Percentiles rank a stretch among this genome's conserved stretches.
These are phyloP conservation scores for Eucalyptus curtisii DNA, from an alignment of 345 rosid species.

Conservation along the genomic window DNA sequence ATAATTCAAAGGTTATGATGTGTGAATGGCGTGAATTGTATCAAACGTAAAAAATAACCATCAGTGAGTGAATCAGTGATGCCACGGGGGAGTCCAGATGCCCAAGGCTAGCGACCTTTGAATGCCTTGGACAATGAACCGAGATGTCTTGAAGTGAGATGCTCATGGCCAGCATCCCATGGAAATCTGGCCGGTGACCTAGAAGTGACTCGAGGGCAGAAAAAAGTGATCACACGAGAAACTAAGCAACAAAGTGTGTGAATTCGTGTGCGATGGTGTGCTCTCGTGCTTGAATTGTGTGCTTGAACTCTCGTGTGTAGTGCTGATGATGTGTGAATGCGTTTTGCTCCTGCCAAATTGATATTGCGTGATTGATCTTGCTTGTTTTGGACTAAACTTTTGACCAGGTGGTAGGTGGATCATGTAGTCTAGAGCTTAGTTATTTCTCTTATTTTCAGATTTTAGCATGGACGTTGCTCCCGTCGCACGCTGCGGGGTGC, in stretches of 20 bases:
- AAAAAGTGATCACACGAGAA: not conserved
- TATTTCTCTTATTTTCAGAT: not conserved
- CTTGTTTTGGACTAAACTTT: not conserved
- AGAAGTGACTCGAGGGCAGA: not conserved
- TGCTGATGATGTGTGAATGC: not conserved
- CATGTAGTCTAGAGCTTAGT: not conserved
- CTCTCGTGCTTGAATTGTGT: not conserved
- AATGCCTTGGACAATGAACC: too few relatives aligned
- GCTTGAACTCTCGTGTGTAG: not conserved
- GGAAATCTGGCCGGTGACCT: too few relatives aligned
- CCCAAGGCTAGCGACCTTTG: too few relatives aligned
- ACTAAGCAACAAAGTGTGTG: not conserved
- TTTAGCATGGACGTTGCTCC: not conserved
- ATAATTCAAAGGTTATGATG: too few relatives aligned
- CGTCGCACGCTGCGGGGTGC: not conserved
- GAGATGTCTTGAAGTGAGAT: too few relatives aligned
- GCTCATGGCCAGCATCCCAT: too few relatives aligned
- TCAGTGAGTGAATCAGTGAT: too few relatives aligned
- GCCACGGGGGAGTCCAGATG: too few relatives aligned
- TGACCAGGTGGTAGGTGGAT: not conserved
- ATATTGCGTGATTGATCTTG: not conserved
- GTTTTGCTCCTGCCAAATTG: not conserved
- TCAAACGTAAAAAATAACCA: too few relatives aligned
- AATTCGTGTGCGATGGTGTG: not conserved
- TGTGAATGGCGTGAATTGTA: too few relatives aligned